phyloP scores from a whole-genome alignment of 306 rosid species.

The Cucumis cinereus region DNA sequence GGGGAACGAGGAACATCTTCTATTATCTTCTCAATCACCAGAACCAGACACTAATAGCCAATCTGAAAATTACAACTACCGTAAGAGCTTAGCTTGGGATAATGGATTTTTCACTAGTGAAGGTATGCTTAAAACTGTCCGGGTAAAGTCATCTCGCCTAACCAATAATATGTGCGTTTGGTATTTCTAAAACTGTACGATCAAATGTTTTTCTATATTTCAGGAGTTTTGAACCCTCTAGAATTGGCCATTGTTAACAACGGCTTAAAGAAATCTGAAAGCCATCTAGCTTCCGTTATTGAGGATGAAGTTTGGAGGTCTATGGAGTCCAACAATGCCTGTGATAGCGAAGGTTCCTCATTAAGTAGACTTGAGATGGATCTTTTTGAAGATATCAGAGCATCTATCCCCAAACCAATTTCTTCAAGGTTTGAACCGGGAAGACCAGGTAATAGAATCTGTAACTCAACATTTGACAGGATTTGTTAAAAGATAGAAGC shows the following conservation, averaged over 20 bases:
- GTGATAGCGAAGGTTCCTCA: conserved; percentile 25
- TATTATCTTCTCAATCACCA: conserved; percentile 21
- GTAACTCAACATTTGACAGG: not conserved
- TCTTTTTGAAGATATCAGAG: conserved; percentile 29
- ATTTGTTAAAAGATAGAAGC: not conserved
- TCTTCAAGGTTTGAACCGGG: conserved; percentile 15
- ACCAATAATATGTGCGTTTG: not conserved
- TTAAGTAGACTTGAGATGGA: conserved; percentile 42
- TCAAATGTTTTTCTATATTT: not conserved
- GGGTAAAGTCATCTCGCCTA: not conserved
- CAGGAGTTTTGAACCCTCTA: conserved; percentile 48
- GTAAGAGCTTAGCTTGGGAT: conserved; percentile 64
- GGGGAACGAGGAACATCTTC: conserved; percentile 21
- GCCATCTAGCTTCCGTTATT: conserved; percentile 13
- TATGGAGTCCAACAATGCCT: conserved; percentile 18
- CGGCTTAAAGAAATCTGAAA: conserved; percentile 31
- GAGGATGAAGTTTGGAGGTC: conserved; percentile 31
- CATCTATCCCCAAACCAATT: conserved; percentile 9
- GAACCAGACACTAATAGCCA: conserved; percentile 18
- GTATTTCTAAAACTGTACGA: not conserved
- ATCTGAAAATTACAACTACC: conserved; percentile 9
- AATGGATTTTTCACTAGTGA: conserved; percentile 42
- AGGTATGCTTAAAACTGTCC: conserved; percentile 21
- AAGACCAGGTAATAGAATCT: conserved; percentile 14
- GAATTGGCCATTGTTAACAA: conserved; percentile 39